Evolutionary conservation across 495 filamentous ascomycete genomes (phyloP), one percentile per base, ranked within the genome.

Genomic region (Penicillium bovifimosum): DNA sequence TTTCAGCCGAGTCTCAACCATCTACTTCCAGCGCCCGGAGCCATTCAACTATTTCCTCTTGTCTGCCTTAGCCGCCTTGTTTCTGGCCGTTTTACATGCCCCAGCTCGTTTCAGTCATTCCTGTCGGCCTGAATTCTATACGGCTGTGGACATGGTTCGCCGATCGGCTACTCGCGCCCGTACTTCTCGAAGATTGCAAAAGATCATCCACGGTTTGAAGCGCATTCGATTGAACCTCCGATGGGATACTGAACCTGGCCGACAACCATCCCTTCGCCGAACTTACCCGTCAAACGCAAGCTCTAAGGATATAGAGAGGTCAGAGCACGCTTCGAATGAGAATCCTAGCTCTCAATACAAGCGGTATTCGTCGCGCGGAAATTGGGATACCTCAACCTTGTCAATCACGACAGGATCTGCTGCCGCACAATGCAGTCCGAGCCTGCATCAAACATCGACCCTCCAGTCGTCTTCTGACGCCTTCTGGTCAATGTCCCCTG

Each of bases 21-120:
- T 91, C 10, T 95, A 92, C 71, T 81, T 83, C 16, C 79, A 80
- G 31, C 80, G 86, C 17, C 87, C 91, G 56, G 81, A 90, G 17
- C 84, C 85, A 55, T 91, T 91, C 71, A 88, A 95, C 62, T 89
- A 91, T 62, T 95, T 95, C 56, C 73, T 95, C 24, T 80, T 88
- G 9, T 87, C 86, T 1, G 83, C 88, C 0, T 76, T 95, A 10
- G 85, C 87, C 0, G 87, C 90, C 0, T 68, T 95, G 2, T 90
- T 91, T 58, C 78, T 95, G 0, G 88, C 88, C 0, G 86, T 87
- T 0, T 78, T 84, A 6, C 88, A 95, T 63, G 86, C 87, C 0
- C 88, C 89, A 0, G 71, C 82, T 2, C 77, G 82, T 36, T 95
- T 91, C 64, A 85, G 80, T 51, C 72, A 78, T 8, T 61, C 75